Evolutionary conservation across 2,329 filamentous ascomycete species (phyloP).

Genomic region (Trichoderma asperellum): DNA sequence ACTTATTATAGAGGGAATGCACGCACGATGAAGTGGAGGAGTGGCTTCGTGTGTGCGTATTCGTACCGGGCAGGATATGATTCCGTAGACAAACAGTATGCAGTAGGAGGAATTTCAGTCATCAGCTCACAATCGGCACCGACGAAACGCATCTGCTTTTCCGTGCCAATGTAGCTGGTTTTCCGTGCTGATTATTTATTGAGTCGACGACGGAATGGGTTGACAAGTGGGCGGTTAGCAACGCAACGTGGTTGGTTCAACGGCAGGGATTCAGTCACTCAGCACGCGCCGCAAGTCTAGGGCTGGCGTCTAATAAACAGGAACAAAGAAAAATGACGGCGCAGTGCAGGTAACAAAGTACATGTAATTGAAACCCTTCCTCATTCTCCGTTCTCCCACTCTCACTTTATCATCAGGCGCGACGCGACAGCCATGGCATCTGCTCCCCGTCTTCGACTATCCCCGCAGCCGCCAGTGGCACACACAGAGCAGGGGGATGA

Average conservation of each 20-base stretch:
- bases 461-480: background rate
- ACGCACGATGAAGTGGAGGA: background rate
- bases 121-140: background rate
- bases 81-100: background rate
- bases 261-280: background rate
- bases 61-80: background rate
- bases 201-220: background rate
- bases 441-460: constrained; percentile 17
- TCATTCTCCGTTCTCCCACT: background rate
- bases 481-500: background rate
- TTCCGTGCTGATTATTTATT: background rate
- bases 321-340: background rate
- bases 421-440: background rate
- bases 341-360: background rate
- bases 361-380: background rate
- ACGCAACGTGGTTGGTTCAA: constrained; percentile 5
- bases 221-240: constrained; percentile 8
- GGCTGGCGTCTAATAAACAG: background rate
- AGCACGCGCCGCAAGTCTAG: background rate
- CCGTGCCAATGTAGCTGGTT: background rate
- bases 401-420: background rate
- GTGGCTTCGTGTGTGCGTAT: constrained; percentile 5
- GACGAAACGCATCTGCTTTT: constrained; percentile 3
- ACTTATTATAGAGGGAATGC: background rate
- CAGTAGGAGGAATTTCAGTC: background rate